phyloP scores from a whole-genome alignment of 805 yeast genomes.

The Teunomyces gatunensis region DNA sequence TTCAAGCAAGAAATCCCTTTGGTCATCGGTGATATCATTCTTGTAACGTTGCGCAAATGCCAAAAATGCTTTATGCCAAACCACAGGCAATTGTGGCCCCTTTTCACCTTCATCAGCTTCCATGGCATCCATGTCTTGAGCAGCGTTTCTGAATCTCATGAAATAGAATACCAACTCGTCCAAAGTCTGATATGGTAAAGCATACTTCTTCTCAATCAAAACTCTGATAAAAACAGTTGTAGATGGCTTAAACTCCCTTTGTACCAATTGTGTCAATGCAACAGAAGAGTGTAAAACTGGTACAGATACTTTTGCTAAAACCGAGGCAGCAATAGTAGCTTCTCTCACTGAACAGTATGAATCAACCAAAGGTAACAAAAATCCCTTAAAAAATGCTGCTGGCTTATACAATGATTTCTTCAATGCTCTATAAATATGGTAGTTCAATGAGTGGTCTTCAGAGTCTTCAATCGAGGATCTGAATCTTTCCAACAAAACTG shows the following conservation, averaged over 20 bases:
- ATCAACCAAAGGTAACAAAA: constrained; percentile 85
- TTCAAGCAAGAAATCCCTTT: constrained; percentile 88
- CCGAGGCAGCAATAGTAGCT: constrained; percentile 93
- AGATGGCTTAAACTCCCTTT: constrained; percentile 83
- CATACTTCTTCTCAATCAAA: constrained; percentile 89
- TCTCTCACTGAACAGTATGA: constrained; percentile 88
- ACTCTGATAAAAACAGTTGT: constrained; percentile 87
- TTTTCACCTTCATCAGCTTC: constrained; percentile 31
- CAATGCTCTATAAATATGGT: constrained; percentile 87
- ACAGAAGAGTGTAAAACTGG: constrained; percentile 97
- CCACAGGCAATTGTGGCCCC: constrained; percentile 76
- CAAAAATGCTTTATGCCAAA: constrained; percentile 96
- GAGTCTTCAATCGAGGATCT: constrained; percentile 68
- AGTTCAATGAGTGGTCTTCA: constrained; percentile 78
- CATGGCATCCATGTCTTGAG: constrained; percentile 42
- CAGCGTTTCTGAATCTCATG: constrained; percentile 77
- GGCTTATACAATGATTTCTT: constrained; percentile 95
- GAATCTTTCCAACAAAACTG: constrained; percentile 68
- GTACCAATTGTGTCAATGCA: constrained; percentile 78
- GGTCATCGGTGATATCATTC: constrained; percentile 98
- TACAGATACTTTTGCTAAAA: constrained; percentile 81
- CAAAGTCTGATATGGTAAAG: constrained; percentile 93
- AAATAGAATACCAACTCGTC: constrained; percentile 94
- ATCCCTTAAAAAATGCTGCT: constrained; percentile 96
- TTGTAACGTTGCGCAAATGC: constrained; percentile 95